These are phyloP conservation scores for Ophiostoma sp. DNA, from an alignment of 2,329 filamentous ascomycete genomes.

Conservation along the genomic window DNA sequence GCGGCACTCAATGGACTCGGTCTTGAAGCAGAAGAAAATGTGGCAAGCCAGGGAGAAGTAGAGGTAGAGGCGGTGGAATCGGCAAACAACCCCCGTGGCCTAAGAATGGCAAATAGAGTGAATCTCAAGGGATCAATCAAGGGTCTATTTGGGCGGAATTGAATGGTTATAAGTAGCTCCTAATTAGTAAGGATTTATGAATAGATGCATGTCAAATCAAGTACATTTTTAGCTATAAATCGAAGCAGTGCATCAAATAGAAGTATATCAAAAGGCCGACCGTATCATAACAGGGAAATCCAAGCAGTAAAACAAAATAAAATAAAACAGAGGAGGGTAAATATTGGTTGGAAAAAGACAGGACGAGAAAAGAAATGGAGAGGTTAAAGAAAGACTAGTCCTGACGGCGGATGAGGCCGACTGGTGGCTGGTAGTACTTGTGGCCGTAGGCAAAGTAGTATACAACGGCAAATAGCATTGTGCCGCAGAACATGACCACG, in stretches of 20 bases:
- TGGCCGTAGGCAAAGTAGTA: conserved; percentile 37
- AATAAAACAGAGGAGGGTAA: background rate
- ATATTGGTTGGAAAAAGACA: background rate
- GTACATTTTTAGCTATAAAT: background rate
- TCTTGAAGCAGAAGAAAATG: background rate
- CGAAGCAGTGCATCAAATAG: background rate
- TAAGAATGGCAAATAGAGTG: background rate
- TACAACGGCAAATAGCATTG: conserved; percentile 37
- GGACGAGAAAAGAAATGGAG: background rate
- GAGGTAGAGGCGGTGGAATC: background rate
- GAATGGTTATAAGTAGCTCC: background rate
- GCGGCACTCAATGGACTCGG: background rate
- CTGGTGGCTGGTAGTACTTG: conserved; percentile 29
- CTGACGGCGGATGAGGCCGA: conserved; percentile 25
- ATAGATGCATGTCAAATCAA: background rate
- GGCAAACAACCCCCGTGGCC: background rate
- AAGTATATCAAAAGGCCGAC: background rate
- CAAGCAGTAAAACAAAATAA: background rate
- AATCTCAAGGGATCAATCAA: background rate
- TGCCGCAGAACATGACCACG: conserved; percentile 40
- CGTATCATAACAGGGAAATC: background rate
- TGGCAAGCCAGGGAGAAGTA: background rate
- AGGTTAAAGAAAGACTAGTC: background rate
- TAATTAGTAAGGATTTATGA: background rate
- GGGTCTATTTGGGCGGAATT: background rate